Evolutionary conservation across 2,329 filamentous ascomycete species (phyloP).

Genomic region (Colletotrichum magnum): DNA sequence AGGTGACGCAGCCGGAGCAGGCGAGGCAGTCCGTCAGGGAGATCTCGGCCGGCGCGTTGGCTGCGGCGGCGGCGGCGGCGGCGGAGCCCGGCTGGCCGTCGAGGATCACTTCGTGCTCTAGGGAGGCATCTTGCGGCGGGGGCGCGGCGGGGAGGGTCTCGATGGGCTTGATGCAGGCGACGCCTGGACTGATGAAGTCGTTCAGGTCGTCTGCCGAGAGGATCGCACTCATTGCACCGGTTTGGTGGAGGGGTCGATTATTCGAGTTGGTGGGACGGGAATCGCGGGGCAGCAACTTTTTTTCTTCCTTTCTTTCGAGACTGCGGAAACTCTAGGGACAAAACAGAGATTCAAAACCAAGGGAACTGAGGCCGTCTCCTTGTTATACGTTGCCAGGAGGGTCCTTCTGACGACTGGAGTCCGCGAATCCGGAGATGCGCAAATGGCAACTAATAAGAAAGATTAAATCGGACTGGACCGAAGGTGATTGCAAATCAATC

Average conservation of each 20-base stretch:
- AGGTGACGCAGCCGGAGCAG: constrained; percentile 97
- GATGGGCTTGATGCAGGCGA: constrained; percentile 98
- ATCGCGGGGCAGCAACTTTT: constrained; percentile 23
- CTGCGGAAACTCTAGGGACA: neutral
- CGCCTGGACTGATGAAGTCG: constrained; percentile 98
- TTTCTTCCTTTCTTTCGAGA: neutral
- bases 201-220: constrained; percentile 97
- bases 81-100: constrained; percentile 80
- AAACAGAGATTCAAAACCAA: neutral
- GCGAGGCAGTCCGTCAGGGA: constrained; percentile 97
- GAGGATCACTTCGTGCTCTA: constrained; percentile 89
- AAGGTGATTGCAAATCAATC: constrained; percentile 42
- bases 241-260: neutral
- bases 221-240: constrained; percentile 89
- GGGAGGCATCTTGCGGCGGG: constrained; percentile 49
- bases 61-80: constrained; percentile 61
- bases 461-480: constrained; percentile 17
- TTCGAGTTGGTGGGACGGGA: neutral
- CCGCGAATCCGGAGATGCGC: constrained; percentile 40
- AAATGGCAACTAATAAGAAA: constrained; percentile 19
- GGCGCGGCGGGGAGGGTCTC: constrained; percentile 84
- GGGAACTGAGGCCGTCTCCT: constrained; percentile 2
- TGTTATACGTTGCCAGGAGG: constrained; percentile 13
- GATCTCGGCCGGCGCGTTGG: constrained; percentile 84
- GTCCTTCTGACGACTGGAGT: neutral